These are phyloP conservation scores for Silene latifolia DNA, from an alignment of 148 eudicot genomes.

Conservation along the genomic window DNA sequence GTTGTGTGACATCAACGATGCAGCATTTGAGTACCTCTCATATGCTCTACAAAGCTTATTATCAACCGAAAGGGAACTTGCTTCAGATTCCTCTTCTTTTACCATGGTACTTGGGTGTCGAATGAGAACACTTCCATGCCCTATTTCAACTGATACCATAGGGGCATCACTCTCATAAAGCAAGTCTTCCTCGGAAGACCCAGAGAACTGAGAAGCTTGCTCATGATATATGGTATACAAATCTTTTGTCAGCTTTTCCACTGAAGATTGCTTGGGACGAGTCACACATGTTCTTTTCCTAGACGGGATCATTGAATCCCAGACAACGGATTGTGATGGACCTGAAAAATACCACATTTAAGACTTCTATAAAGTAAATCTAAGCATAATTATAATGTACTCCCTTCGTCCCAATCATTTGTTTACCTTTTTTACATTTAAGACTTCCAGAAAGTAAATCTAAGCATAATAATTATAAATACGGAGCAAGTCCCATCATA, in stretches of 20 bases:
- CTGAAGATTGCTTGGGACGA: constrained; percentile 75
- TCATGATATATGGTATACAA: constrained; percentile 75
- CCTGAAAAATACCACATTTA: constrained; percentile 40
- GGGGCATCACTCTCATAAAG: constrained; percentile 80
- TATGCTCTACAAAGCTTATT: constrained; percentile 39
- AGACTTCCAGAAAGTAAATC: no score
- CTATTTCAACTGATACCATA: constrained; percentile 98
- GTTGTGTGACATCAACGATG: constrained; percentile 29
- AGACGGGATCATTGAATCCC: constrained; percentile 86
- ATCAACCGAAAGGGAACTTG: constrained; percentile 93
- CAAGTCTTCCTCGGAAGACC: constrained; percentile 85
- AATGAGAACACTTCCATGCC: constrained; percentile 96
- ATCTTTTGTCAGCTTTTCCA: constrained; percentile 91
- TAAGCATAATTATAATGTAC: neutral
- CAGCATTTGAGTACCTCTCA: constrained; percentile 49
- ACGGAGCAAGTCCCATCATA: neutral
- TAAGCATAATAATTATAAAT: no score
- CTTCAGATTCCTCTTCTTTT: constrained; percentile 97
- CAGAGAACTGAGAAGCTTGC: constrained; percentile 71
- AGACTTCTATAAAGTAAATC: neutral
- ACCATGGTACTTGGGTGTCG: constrained; percentile 73
- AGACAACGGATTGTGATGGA: constrained; percentile 69
- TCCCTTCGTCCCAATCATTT: no score
- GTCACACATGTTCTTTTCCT: constrained; percentile 76
- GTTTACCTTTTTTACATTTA: no score